A percentile compares a stretch with the other conserved stretches of the same genome.
Conservation (phyloP, 352 stramenopile species). For the Globisporangium paroecandrum region DNA sequence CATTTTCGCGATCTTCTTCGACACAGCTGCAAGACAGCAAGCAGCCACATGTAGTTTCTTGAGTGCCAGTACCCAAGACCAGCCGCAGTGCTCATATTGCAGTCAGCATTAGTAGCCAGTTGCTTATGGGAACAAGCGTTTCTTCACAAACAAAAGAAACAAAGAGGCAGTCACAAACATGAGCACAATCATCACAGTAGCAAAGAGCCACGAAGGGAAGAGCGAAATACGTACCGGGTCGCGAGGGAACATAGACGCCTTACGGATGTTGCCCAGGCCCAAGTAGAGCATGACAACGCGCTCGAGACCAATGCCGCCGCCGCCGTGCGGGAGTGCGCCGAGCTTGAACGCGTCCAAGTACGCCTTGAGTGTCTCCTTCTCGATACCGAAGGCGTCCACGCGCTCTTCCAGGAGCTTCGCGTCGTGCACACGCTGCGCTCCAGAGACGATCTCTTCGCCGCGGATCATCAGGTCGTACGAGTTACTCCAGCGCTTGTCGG, state of each 20-base stretch:
- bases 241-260: slow-evolving; percentile 98
- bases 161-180: slow-evolving; percentile 4
- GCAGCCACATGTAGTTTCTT: neutral
- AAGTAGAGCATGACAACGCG: slow-evolving; percentile 99
- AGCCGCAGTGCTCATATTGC: neutral
- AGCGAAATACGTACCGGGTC: slow-evolving; percentile 78
- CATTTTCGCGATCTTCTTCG: neutral
- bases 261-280: slow-evolving; percentile 98
- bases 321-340: slow-evolving; percentile 97
- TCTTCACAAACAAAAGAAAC: slow-evolving; percentile 17
- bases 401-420: slow-evolving; percentile 91
- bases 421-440: slow-evolving; percentile 99
- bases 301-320: slow-evolving; percentile 98
- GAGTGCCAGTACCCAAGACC: neutral
- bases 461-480: slow-evolving; percentile 99
- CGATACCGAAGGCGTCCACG: slow-evolving; percentile 82
- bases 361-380: slow-evolving; percentile 88
- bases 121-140: slow-evolving; percentile 66
- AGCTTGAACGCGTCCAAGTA: slow-evolving; percentile 99
- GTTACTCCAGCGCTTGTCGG: slow-evolving; percentile 94
- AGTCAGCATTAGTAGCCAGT: neutral
- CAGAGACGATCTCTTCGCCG: slow-evolving; percentile 99
- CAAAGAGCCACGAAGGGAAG: neutral
- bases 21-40: neutral
- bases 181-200: slow-evolving; percentile 1